Evolutionary conservation across 805 yeast genomes (phyloP).

Genomic region (Zygotorulaspora danielsina): DNA sequence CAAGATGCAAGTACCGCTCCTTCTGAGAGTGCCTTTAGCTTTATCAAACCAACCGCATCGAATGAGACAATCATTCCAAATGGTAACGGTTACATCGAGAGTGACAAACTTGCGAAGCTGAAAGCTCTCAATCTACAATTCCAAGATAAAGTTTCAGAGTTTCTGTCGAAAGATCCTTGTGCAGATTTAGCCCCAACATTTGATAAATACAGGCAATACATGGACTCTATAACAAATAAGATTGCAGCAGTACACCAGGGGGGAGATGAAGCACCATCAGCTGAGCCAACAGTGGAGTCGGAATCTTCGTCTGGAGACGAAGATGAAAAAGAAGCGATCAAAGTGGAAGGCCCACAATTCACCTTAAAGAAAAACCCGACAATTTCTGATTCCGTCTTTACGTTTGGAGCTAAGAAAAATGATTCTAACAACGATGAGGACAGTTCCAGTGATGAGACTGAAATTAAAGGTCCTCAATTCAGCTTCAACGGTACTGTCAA

Average conservation of each 20-base stretch:
- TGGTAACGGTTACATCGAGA: background rate
- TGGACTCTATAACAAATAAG: slow-evolving; percentile 14
- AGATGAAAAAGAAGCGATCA: slow-evolving; percentile 58
- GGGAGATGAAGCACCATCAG: slow-evolving; percentile 4
- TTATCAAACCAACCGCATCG: slow-evolving; percentile 3
- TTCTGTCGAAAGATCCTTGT: slow-evolving; percentile 43
- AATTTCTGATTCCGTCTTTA: slow-evolving; percentile 48
- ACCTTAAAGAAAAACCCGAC: slow-evolving; percentile 45
- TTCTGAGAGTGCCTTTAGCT: too few species aligned
- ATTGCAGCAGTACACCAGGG: slow-evolving; percentile 4
- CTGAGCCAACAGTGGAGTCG: slow-evolving; percentile 11
- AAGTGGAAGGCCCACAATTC: slow-evolving; percentile 72
- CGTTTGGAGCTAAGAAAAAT: slow-evolving; percentile 35
- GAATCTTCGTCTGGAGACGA: slow-evolving; percentile 42
- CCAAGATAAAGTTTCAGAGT: slow-evolving; percentile 43
- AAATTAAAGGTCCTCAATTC: slow-evolving; percentile 41
- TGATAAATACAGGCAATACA: slow-evolving; percentile 54
- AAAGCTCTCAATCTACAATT: slow-evolving; percentile 66
- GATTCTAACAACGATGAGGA: slow-evolving; percentile 22
- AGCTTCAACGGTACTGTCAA: slow-evolving; percentile 36
- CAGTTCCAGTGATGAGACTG: slow-evolving; percentile 34
- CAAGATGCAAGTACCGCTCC: slow-evolving; percentile 11
- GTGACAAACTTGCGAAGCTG: slow-evolving; percentile 44
- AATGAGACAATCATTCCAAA: background rate
- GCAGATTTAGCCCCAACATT: slow-evolving; percentile 54